Evolutionary conservation across 768 basidiomycete species (phyloP).

Genomic region (Pseudohyphozyma bogoriensis): DNA sequence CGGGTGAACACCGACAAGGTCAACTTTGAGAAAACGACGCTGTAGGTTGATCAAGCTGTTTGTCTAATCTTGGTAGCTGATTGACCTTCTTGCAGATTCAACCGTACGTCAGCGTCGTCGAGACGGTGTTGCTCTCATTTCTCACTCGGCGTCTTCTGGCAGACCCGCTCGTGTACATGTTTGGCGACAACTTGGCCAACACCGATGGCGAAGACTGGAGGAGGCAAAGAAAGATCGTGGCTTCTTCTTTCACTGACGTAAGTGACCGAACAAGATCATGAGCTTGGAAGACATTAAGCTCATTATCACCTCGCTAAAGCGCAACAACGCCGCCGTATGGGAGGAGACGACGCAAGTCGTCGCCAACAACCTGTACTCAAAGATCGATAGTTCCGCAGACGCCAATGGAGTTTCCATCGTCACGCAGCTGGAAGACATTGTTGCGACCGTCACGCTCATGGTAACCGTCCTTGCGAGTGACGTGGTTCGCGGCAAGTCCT

Average conservation of each 20-base stretch:
- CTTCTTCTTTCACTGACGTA: slow-evolving; percentile 58
- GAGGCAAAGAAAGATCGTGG: slow-evolving; percentile 52
- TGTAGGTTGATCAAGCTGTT: too few species aligned
- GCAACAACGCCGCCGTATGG: slow-evolving; percentile 27
- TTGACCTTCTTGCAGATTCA: too few species aligned
- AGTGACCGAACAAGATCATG: too few species aligned
- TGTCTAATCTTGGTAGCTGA: too few species aligned
- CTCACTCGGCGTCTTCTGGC: slow-evolving; percentile 36
- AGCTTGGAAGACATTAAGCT: too few species aligned
- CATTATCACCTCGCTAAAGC: too few species aligned
- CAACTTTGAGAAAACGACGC: slow-evolving; percentile 1
- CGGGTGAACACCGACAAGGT: slow-evolving; percentile 4
- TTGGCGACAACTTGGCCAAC: slow-evolving; percentile 55
- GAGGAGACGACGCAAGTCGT: slow-evolving; percentile 14
- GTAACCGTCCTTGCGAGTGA: not conserved
- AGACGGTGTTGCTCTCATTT: too few species aligned
- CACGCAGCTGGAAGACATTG: slow-evolving; percentile 8
- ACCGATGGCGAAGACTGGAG: slow-evolving; percentile 60
- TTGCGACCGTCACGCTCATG: slow-evolving; percentile 18
- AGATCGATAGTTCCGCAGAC: slow-evolving; percentile 1
- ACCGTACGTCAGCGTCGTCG: not conserved
- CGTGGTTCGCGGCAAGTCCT: not conserved
- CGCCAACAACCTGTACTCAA: slow-evolving; percentile 21
- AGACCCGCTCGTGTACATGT: too few species aligned
- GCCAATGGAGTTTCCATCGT: not conserved